Conservation (phyloP, 2,329 filamentous ascomycete genomes). For the Aspergillus alliaceus region DNA sequence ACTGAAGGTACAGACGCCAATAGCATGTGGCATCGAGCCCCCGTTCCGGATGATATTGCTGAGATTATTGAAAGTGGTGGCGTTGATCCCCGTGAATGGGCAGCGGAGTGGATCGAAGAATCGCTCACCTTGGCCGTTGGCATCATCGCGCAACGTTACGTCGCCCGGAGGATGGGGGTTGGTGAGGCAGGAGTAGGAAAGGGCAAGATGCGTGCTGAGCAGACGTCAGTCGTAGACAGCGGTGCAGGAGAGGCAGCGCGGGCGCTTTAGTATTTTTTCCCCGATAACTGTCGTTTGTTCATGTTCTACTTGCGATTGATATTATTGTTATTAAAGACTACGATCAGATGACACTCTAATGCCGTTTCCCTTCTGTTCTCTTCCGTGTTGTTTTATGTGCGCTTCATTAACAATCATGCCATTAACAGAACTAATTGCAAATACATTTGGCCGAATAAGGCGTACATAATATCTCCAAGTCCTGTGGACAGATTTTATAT, state of each 20-base stretch:
- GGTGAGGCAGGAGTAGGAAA: slow-evolving; percentile 71
- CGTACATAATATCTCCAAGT: not conserved
- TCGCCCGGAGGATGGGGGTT: slow-evolving; percentile 92
- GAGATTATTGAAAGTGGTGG: slow-evolving; percentile 74
- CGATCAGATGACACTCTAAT: slow-evolving; percentile 15
- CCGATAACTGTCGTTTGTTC: slow-evolving; percentile 10
- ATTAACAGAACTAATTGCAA: slow-evolving; percentile 3
- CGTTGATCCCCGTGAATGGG: slow-evolving; percentile 94
- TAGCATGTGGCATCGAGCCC: slow-evolving; percentile 30
- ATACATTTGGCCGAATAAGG: not conserved
- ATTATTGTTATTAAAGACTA: not conserved
- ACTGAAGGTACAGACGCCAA: slow-evolving; percentile 41
- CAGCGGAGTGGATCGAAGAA: slow-evolving; percentile 96
- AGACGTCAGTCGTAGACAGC: slow-evolving; percentile 57
- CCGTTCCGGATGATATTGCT: slow-evolving; percentile 76
- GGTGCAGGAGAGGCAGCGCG: slow-evolving; percentile 62
- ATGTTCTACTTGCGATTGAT: not conserved
- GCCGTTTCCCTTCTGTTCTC: not conserved
- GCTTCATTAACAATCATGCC: not conserved
- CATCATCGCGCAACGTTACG: slow-evolving; percentile 89
- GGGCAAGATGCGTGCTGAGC: slow-evolving; percentile 53
- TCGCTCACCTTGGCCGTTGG: slow-evolving; percentile 74
- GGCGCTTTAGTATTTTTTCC: slow-evolving; percentile 39
- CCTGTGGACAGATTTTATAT: not conserved
- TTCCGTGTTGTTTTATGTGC: not conserved